Evolutionary conservation across 2,329 filamentous ascomycete genomes (phyloP).

Genomic region (Talaromyces sp.): DNA sequence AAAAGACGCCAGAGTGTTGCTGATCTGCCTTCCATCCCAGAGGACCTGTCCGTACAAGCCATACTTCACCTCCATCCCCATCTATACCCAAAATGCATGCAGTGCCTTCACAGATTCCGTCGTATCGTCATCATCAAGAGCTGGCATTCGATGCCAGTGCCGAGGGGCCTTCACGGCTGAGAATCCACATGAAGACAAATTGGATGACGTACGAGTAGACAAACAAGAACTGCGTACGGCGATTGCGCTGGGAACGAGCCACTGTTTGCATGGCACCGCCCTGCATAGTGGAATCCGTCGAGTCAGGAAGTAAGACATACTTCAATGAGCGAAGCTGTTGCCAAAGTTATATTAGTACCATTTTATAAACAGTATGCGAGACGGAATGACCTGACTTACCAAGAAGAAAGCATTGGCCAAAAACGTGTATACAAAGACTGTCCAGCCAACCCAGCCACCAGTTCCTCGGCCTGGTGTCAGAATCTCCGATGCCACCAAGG

Average conservation of each 20-base stretch:
- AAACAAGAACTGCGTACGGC: slow-evolving; percentile 89
- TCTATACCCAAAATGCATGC: slow-evolving; percentile 17
- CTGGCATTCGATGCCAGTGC: slow-evolving; percentile 23
- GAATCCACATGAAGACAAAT: slow-evolving; percentile 89
- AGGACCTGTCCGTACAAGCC: slow-evolving; percentile 4
- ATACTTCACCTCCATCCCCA: slow-evolving; percentile 7
- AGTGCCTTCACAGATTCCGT: background rate
- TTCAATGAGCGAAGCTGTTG: slow-evolving; percentile 84
- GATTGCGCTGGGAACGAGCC: slow-evolving; percentile 80
- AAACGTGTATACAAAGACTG: slow-evolving; percentile 88
- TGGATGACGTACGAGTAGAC: slow-evolving; percentile 94
- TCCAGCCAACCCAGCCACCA: slow-evolving; percentile 86
- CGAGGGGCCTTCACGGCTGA: slow-evolving; percentile 58
- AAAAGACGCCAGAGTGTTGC: slow-evolving; percentile 11
- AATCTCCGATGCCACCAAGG: slow-evolving; percentile 76
- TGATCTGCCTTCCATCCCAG: background rate
- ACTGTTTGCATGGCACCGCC: slow-evolving; percentile 67
- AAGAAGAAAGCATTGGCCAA: slow-evolving; percentile 93
- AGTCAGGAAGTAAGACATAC: slow-evolving; percentile 92
- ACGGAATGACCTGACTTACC: slow-evolving; percentile 56
- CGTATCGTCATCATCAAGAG: slow-evolving; percentile 19
- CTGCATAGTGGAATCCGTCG: slow-evolving; percentile 65
- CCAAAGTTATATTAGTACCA: background rate
- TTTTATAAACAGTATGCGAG: background rate
- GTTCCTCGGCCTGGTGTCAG: slow-evolving; percentile 78